Base-by-base conservation (phyloP, 192 early-diverging fungal species). In the Coemansia sp. region DNA sequence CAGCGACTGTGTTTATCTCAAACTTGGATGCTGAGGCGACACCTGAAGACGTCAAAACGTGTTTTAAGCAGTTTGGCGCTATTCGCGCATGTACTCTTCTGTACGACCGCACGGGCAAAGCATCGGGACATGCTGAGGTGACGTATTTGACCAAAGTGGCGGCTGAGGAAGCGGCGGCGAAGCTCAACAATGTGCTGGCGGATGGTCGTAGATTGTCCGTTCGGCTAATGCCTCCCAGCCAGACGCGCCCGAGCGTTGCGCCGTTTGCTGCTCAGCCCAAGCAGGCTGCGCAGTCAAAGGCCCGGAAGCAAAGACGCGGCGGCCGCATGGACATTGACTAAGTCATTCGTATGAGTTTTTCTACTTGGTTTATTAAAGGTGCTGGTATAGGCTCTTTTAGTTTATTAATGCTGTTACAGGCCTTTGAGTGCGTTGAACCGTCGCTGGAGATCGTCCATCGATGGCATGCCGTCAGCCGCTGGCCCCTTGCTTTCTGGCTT, bases 401-500 rank as follows among this genome's bases (percentile, higher is more conserved):
- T 21, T 21, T 21, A 21, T 21, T 21, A 21, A 25, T 53, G 10
- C 23, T 12, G 48, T 52, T 77, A 82, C 59, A 66, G 69, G 25
- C 65, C 69, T 63, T 90, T 90, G 27, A 94, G 78, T 1, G 90
- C 90, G 38, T 92, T 88, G 58, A 94, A 90, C 11, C 92, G 79
- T 62, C 76, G 88, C 22, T 89, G 80, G 24, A 94, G 68, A 27
- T 89, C 90, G 41, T 93, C 93, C 75, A 93, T 85, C 45, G 91
- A 83, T 2, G 87, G 87, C 11, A 84, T 54, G 7, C 75, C 82
- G 53, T 70, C 73, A 21, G 65, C 64, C 24, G 38, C 51, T 59
- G 15, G 45, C 69, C 23, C 19, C 48, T 58, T 65, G 59, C 43
- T 29, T 38, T 27, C 59, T 49, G 70, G 51, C 21, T 37, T 12